Evolutionary conservation across 2,329 filamentous ascomycete genomes (phyloP).

Genomic region (Fusarium stilboides): DNA sequence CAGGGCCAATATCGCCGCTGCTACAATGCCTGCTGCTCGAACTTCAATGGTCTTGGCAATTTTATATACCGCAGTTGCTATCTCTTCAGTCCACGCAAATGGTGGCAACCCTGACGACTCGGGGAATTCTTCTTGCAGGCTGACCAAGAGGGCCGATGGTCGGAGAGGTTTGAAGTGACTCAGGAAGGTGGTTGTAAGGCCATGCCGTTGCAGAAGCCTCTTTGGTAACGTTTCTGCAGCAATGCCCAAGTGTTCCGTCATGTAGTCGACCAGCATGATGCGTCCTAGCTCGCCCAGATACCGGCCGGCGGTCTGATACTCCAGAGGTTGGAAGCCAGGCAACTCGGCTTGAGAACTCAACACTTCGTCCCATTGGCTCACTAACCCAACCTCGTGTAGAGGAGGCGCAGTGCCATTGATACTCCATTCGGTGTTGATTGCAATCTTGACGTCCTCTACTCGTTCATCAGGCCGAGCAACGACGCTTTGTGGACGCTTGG

Average conservation of each 20-base stretch:
- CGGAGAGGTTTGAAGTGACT: conserved; percentile 76
- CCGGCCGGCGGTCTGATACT: conserved; percentile 86
- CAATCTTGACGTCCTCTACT: conserved; percentile 72
- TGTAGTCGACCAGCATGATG: conserved; percentile 77
- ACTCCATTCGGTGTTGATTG: conserved; percentile 89
- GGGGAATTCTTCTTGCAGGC: conserved; percentile 69
- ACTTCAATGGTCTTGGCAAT: conserved; percentile 80
- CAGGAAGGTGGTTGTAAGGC: conserved; percentile 80
- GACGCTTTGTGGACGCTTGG: conserved; percentile 70
- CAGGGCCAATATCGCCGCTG: conserved; percentile 79
- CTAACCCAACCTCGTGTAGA: conserved; percentile 72
- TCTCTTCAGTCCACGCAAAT: conserved; percentile 74
- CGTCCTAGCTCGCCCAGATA: conserved; percentile 85
- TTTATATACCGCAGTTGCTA: conserved; percentile 72
- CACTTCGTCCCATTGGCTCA: conserved; percentile 79
- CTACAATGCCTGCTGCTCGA: conserved; percentile 81
- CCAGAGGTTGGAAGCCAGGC: conserved; percentile 85
- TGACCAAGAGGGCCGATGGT: conserved; percentile 60
- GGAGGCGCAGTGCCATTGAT: conserved; percentile 82
- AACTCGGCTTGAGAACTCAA: conserved; percentile 77
- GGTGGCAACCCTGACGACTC: conserved; percentile 57
- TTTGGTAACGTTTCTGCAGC: conserved; percentile 65
- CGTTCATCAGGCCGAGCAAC: conserved; percentile 63
- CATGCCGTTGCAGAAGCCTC: conserved; percentile 70
- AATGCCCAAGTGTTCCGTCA: conserved; percentile 62